Evolutionary conservation across 2,329 filamentous ascomycete genomes (phyloP), one percentile per base, ranked within the genome.

Genomic region (Fusarium tuaranense): DNA sequence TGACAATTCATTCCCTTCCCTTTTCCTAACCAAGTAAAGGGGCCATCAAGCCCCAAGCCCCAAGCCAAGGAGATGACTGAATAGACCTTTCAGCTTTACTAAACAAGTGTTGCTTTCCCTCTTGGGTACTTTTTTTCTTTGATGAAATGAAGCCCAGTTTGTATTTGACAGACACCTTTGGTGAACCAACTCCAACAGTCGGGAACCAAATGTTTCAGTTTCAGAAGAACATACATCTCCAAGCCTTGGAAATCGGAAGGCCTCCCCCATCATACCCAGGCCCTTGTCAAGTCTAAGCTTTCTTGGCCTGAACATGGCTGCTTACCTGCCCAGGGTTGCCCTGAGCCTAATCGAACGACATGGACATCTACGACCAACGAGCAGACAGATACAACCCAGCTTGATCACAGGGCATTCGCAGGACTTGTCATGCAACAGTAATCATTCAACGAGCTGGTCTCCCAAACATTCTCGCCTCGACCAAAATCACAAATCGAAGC

Each of bases 401-500:
- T 34, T 12, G n/a, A 14, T 25, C 53, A 58, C 30, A 58, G 53
- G 53, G 30, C 13, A 16, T 27, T 16, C 25, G 22, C 25, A 5
- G 9, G 9, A 55, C 18, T 32, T n/a, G 16, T 51, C 16, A 30
- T 61, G 62, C 55, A 73, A 48, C 66, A 38, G 36, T 67, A 32
- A 58, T 68, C 59, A 61, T 69, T 67, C 65, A 44, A 64, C 32
- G 22, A 53, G 36, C 60, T 70, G 20, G 36, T 62, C 63, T 39
- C 27, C 30, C 34, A 51, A 53, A 14, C 39, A 58, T 71, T 63
- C 61, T 61, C 51, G 30, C 22, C 41, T 71, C 63, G 64, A 70
- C 39, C 46, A 65, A 66, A 64, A 73, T 74, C 53, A 71, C 66
- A 68, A 59, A 72, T 72, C 70, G 67, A 73, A 67, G 64, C 64